A percentile compares a stretch with the other conserved stretches of the same genome.
Conservation (phyloP, 2,329 filamentous ascomycete genomes). For the Aspergillus neoniger region DNA sequence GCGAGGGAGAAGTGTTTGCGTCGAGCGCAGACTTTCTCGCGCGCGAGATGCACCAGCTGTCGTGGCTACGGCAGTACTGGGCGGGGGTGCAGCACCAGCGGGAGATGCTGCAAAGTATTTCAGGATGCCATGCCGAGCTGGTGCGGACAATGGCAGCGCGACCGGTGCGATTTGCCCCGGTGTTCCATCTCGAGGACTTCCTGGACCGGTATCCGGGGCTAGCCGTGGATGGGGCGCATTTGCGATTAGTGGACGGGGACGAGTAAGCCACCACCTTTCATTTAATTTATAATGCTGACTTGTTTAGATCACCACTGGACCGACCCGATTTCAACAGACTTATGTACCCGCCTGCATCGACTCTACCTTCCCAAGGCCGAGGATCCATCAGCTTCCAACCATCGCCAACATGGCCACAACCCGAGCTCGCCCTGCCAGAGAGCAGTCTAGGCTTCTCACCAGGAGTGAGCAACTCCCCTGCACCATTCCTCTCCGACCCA, state of each 20-base stretch:
- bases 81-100: conserved; percentile 77
- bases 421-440: conserved; percentile 13
- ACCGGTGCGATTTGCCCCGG: conserved; percentile 71
- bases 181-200: conserved; percentile 84
- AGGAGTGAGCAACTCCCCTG: conserved; percentile 35
- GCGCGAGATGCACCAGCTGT: conserved; percentile 76
- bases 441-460: conserved; percentile 42
- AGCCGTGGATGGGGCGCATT: conserved; percentile 72
- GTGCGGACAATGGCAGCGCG: conserved; percentile 70
- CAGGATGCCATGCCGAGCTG: conserved; percentile 76
- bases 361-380: conserved; percentile 17
- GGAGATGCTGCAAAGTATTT: conserved; percentile 75
- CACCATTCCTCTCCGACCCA: conserved; percentile 36
- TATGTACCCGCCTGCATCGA: conserved; percentile 15
- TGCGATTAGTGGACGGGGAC: conserved; percentile 69
- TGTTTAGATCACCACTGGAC: conserved; percentile 12
- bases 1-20: conserved; percentile 65
- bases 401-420: conserved; percentile 23
- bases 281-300: background rate
- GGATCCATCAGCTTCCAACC: conserved; percentile 28
- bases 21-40: conserved; percentile 70
- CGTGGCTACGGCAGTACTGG: conserved; percentile 74
- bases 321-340: conserved; percentile 21
- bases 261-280: conserved; percentile 41
- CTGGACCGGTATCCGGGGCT: conserved; percentile 78